A percentile compares a stretch with the other conserved stretches of the same genome.
phyloP scores from a whole-genome alignment of 352 stramenopile genomes.

The Discostella stelligera region DNA sequence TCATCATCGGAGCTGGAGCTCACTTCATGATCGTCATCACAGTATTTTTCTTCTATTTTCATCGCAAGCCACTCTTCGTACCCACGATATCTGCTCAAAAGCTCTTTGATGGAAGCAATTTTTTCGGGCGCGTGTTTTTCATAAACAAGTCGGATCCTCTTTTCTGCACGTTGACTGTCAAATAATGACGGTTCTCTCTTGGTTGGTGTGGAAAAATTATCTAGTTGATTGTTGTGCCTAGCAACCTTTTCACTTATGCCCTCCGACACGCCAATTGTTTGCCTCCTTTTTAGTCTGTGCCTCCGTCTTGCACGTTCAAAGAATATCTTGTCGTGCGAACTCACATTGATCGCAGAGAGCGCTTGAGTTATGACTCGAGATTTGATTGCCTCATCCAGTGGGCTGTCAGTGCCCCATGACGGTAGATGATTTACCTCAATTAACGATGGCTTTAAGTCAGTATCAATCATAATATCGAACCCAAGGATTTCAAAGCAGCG shows the following conservation, averaged over 20 bases:
- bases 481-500: constrained; percentile 89
- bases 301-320: constrained; percentile 84
- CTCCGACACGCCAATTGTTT: neutral
- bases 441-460: constrained; percentile 91
- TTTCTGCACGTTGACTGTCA: constrained; percentile 52
- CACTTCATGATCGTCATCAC: constrained; percentile 19
- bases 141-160: constrained; percentile 51
- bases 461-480: constrained; percentile 95
- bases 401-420: constrained; percentile 91
- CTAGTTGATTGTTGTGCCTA: constrained; percentile 18
- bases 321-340: constrained; percentile 81
- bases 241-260: constrained; percentile 7
- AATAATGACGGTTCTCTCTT: constrained; percentile 24
- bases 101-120: constrained; percentile 49
- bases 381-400: constrained; percentile 94
- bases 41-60: constrained; percentile 60
- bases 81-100: constrained; percentile 63
- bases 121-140: constrained; percentile 63
- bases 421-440: constrained; percentile 97
- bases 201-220: constrained; percentile 3
- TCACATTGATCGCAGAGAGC: constrained; percentile 87
- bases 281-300: constrained; percentile 31
- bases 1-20: constrained; percentile 25
- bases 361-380: constrained; percentile 90
- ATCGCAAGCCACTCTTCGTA: constrained; percentile 61